Evolutionary conservation across 2,329 filamentous ascomycete species (phyloP), one percentile per base, ranked within the genome.

Genomic region (Aureobasidium sp.): DNA sequence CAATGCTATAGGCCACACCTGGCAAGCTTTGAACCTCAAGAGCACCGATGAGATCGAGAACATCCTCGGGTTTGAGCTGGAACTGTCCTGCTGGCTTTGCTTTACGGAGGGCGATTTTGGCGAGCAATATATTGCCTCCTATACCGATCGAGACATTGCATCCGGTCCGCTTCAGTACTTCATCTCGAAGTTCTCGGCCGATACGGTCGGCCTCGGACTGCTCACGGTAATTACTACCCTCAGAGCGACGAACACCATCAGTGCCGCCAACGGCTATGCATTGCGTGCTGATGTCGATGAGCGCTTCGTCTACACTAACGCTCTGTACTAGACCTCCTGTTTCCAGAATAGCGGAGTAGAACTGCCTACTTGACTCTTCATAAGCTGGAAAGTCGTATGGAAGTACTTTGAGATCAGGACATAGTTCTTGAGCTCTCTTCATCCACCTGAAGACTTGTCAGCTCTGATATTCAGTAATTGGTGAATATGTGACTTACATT

Each of bases 351-450:
- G 87, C 85, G 64, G 90, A 86, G 69, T 99, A 99, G 68, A 99
- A 99, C 2, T 85, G 81, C 62, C 84, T 83, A 70, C 94, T 99
- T 1, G 92, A 91, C 64, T 92, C 88, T 77, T 99, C 94, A 68
- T 99, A 99, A 0, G 87, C 93, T 1, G 89, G 87, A 70, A 97
- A 99, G 70, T 99, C 92, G 69, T 99, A 99, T 0, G 92, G 90
- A n/a, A 99, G 72, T 1, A 97, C 87, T 67, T 95, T 91, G 20
- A 99, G 79, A 26, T 91, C 85, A 0, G 93, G 87, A 70, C 91
- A 99, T 20, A 94, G 74, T 67, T 94, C 87, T 63, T 88, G 80
- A 0, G 94, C 94, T 37, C 83, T 82, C 72, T 93, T 95, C 93
- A 99, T 97, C 94, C 95, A 99, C 47, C 47, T 51, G 29, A 4